These are phyloP conservation scores for Lachnellula occidentalis DNA, from an alignment of 2,329 filamentous ascomycete species.

Conservation along the genomic window DNA sequence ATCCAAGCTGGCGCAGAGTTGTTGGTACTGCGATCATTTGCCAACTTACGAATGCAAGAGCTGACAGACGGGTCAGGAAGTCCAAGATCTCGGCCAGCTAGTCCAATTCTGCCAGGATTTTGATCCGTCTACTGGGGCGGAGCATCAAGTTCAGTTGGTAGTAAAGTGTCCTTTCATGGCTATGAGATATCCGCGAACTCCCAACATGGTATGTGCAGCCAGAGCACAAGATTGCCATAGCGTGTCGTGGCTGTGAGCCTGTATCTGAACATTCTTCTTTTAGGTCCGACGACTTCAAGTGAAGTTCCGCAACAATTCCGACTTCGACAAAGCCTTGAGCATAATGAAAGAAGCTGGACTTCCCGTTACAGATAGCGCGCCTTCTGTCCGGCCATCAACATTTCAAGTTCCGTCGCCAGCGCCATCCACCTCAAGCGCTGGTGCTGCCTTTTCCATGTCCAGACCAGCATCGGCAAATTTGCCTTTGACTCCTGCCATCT, in stretches of 20 bases:
- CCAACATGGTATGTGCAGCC: slow-evolving; percentile 19
- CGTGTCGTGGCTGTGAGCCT: background rate
- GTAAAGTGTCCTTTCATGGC: slow-evolving; percentile 31
- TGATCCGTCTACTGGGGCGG: slow-evolving; percentile 14
- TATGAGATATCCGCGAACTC: slow-evolving; percentile 30
- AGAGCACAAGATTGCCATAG: background rate
- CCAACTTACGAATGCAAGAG: background rate
- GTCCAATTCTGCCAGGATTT: slow-evolving; percentile 14
- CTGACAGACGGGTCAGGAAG: slow-evolving; percentile 22
- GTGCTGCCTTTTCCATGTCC: background rate
- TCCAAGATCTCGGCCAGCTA: slow-evolving; percentile 27
- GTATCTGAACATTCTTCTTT: background rate
- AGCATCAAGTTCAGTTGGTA: slow-evolving; percentile 30
- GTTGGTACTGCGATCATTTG: slow-evolving; percentile 33
- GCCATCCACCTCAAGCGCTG: slow-evolving; percentile 3
- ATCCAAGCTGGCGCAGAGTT: slow-evolving; percentile 36
- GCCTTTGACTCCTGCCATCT: background rate
- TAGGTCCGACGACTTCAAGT: slow-evolving; percentile 41
- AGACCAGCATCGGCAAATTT: slow-evolving; percentile 7
- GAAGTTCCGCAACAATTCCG: slow-evolving; percentile 34
- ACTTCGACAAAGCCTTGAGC: slow-evolving; percentile 29
- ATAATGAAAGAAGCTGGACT: slow-evolving; percentile 31
- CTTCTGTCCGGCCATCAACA: background rate
- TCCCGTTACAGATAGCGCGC: slow-evolving; percentile 24
- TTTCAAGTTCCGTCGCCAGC: slow-evolving; percentile 8